Conservation (phyloP, 2,329 filamentous ascomycete species). For the Penicillium paneum region DNA sequence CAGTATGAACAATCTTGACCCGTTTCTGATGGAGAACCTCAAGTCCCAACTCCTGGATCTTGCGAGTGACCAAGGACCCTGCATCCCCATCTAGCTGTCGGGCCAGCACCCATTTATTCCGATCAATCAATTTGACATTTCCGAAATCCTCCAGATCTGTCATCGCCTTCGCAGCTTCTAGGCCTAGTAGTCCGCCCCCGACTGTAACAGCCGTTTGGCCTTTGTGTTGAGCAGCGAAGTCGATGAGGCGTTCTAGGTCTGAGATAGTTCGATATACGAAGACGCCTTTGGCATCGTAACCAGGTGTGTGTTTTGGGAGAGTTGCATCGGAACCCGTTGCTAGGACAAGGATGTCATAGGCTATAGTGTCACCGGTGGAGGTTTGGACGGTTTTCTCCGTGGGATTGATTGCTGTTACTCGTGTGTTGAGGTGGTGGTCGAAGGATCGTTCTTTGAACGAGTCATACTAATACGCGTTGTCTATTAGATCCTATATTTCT, state of each 20-base stretch:
- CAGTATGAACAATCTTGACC: conserved; percentile 68
- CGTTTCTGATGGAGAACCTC: conserved; percentile 76
- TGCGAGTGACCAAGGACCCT: conserved; percentile 75
- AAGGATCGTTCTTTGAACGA: conserved; percentile 65
- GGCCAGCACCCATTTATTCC: conserved; percentile 77
- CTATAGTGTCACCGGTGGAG: conserved; percentile 64
- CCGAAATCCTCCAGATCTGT: conserved; percentile 74
- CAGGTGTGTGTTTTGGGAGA: conserved; percentile 68
- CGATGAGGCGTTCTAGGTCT: conserved; percentile 73
- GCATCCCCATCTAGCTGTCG: conserved; percentile 80
- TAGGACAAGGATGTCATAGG: conserved; percentile 78
- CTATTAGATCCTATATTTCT: neutral
- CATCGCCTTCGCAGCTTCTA: conserved; percentile 91
- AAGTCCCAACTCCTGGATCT: conserved; percentile 73
- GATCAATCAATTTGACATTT: conserved; percentile 74
- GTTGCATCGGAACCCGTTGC: conserved; percentile 85
- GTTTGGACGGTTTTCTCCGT: conserved; percentile 65
- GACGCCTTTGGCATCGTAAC: conserved; percentile 74
- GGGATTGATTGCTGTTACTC: conserved; percentile 65
- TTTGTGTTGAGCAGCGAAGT: conserved; percentile 64
- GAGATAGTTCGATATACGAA: conserved; percentile 88
- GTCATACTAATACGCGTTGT: conserved; percentile 53
- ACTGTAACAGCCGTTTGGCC: conserved; percentile 72
- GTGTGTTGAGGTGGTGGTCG: conserved; percentile 71
- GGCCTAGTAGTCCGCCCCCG: conserved; percentile 76